Base-by-base conservation (phyloP, 768 basidiomycete genomes). In the Chalciporus sphaerocephalus region DNA sequence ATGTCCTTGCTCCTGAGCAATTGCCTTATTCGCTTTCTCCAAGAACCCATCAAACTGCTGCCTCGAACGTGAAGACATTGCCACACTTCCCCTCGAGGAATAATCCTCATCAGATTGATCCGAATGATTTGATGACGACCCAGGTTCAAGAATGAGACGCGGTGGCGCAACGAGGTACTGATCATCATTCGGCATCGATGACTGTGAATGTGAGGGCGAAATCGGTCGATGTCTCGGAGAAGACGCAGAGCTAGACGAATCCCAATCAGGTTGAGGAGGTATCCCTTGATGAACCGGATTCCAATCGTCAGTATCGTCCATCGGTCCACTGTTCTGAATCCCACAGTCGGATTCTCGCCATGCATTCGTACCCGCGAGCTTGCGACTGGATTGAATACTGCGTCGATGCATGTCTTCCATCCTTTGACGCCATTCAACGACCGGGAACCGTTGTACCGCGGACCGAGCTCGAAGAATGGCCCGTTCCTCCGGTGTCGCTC, bases 391-490 rank as follows among this genome's bases (percentile, higher is more conserved):
- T 18, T 63, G 66, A 61, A 96, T 92, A 58, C 85, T 87, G 48
- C 93, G 85, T 49, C 78, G 80, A 63, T 96, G 93, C 75, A 95
- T 90, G 64, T 95, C 93, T 69, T 96, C 93, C 75, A 84, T 88
- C 39, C 89, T 81, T 63, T 95, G 92, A 59, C 93, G 87, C 93
- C 93, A 96, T 70, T 96, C 92, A 21, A 96, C 88, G 46, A 96
- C 93, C 5, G 93, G 93, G 87, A 96, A 96, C 58, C 93, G 89
- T 60, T 95, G 93, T 3, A 96, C 79, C 15, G 92, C 93, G 13
- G 93, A 95, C 34, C 93, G 81, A 35, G 93, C 93, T 60, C 92
- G 89, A 20, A 96, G 78, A 57, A 95, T 83, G 8, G 92, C 91
- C 44, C 93, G 85, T 56, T 95, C 93, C 64, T 94, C 86, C 56